Conservation (phyloP, 768 basidiomycete genomes). For the Tulasnella sp. region DNA sequence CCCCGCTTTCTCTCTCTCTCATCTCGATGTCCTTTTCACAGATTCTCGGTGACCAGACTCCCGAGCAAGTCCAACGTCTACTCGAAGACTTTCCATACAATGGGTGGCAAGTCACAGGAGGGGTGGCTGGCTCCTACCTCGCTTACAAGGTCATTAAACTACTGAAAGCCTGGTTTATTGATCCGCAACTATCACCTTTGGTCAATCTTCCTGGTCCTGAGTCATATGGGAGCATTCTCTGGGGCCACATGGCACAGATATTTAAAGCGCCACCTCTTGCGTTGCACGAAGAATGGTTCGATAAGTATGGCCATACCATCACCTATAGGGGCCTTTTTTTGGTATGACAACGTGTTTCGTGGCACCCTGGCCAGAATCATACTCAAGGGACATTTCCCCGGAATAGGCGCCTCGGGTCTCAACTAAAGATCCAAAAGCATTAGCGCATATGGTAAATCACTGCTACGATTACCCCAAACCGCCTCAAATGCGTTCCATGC, state of each 20-base stretch:
- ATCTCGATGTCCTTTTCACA: neutral
- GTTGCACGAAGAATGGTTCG: slow-evolving; percentile 47
- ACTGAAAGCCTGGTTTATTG: neutral
- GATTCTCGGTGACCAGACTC: neutral
- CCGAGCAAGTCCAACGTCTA: neutral
- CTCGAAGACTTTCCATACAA: neutral
- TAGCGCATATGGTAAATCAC: slow-evolving; percentile 12
- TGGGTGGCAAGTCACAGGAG: slow-evolving; percentile 7
- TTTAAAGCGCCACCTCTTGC: slow-evolving; percentile 39
- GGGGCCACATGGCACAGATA: slow-evolving; percentile 49
- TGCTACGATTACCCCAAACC: slow-evolving; percentile 22
- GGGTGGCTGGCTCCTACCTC: neutral
- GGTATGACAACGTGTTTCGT: slow-evolving; percentile 36
- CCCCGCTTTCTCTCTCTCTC: neutral
- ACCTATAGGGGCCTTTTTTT: slow-evolving; percentile 45
- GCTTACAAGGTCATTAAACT: neutral
- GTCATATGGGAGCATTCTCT: slow-evolving; percentile 36
- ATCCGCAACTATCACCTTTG: slow-evolving; percentile 39
- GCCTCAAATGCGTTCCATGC: neutral
- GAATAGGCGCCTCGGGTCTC: slow-evolving; percentile 12
- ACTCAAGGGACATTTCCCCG: neutral
- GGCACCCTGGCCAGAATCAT: too few species aligned
- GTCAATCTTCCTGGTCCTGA: slow-evolving; percentile 50
- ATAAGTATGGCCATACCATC: slow-evolving; percentile 48
- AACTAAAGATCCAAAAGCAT: slow-evolving; percentile 20